These are phyloP conservation scores for Cladophialophora carrionii DNA, from an alignment of 2,329 filamentous ascomycete species.

Conservation along the genomic window DNA sequence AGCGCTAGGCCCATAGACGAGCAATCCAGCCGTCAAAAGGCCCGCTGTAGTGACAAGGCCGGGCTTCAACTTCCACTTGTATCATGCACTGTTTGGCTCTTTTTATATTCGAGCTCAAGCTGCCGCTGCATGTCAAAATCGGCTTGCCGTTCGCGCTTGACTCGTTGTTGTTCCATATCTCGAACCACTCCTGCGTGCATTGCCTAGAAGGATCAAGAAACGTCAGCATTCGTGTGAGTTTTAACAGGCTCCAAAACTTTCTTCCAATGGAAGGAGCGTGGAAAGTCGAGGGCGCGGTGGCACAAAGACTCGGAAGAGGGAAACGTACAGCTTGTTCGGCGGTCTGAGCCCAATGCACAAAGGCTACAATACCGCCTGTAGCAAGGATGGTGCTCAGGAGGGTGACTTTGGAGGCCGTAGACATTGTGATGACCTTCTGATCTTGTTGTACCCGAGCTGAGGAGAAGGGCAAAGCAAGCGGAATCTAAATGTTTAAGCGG, in stretches of 20 bases:
- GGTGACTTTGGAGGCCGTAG: conserved; percentile 84
- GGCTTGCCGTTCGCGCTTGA: conserved; percentile 86
- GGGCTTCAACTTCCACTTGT: conserved; percentile 29
- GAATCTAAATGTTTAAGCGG: conserved; percentile 23
- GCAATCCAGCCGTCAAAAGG: not conserved
- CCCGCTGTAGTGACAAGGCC: not conserved
- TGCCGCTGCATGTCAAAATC: conserved; percentile 91
- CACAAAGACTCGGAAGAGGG: not conserved
- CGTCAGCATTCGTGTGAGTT: not conserved
- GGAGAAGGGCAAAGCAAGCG: not conserved
- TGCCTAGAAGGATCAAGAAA: conserved; percentile 56
- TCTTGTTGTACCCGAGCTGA: not conserved
- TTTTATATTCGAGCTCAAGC: conserved; percentile 86
- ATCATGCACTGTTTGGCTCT: conserved; percentile 72
- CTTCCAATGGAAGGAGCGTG: not conserved
- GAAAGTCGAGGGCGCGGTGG: conserved; percentile 15
- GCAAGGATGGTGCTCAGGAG: conserved; percentile 75
- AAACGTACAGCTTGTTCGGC: conserved; percentile 75
- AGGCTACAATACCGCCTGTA: conserved; percentile 73
- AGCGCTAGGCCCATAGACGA: not conserved
- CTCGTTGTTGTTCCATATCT: conserved; percentile 88
- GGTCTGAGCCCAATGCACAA: conserved; percentile 89
- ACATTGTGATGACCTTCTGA: conserved; percentile 64
- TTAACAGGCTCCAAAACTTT: not conserved
- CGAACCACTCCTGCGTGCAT: conserved; percentile 96